A percentile compares a stretch with the other conserved stretches of the same genome.
Evolutionary conservation across 768 basidiomycete genomes (phyloP).

Genomic region (Boletus bicolor): DNA sequence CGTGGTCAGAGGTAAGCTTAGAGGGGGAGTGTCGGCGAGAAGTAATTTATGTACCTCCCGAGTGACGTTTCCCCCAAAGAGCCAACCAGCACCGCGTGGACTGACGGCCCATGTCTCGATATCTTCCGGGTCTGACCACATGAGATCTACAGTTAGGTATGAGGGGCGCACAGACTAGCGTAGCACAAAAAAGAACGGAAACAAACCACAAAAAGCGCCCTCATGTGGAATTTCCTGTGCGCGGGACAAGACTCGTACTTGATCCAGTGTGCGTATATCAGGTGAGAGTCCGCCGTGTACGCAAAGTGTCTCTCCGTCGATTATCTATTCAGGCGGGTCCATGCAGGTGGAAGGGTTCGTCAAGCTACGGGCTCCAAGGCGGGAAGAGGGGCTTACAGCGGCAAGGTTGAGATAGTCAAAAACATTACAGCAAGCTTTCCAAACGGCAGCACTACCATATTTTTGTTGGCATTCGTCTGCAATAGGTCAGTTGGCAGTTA

Average conservation of each 20-base stretch:
- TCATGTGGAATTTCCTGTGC: constrained; percentile 99
- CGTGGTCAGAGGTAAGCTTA: not conserved
- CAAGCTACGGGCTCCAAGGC: not conserved
- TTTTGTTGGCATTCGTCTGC: constrained; percentile 97
- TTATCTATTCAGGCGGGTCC: constrained; percentile 56
- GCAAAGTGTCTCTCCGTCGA: constrained; percentile 88
- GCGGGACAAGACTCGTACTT: constrained; percentile 86
- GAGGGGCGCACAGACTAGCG: not conserved
- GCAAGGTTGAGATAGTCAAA: constrained; percentile 96
- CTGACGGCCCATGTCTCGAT: constrained; percentile 96
- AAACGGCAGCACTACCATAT: constrained; percentile 91
- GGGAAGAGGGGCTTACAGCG: constrained; percentile 53
- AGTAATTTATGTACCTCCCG: constrained; percentile 53
- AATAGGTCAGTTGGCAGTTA: not conserved
- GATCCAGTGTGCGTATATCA: constrained; percentile 92
- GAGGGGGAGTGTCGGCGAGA: not conserved
- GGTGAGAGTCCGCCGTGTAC: constrained; percentile 97
- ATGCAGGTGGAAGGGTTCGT: not conserved
- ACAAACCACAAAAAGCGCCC: constrained; percentile 90
- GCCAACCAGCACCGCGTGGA: constrained; percentile 93
- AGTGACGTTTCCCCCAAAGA: constrained; percentile 86
- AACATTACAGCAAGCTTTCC: constrained; percentile 96
- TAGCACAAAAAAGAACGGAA: not conserved
- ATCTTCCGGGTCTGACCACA: constrained; percentile 98
- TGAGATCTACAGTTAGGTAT: constrained; percentile 58